Conservation (phyloP, 2,329 filamentous ascomycete genomes). For the Zymoseptoria crescenta region DNA sequence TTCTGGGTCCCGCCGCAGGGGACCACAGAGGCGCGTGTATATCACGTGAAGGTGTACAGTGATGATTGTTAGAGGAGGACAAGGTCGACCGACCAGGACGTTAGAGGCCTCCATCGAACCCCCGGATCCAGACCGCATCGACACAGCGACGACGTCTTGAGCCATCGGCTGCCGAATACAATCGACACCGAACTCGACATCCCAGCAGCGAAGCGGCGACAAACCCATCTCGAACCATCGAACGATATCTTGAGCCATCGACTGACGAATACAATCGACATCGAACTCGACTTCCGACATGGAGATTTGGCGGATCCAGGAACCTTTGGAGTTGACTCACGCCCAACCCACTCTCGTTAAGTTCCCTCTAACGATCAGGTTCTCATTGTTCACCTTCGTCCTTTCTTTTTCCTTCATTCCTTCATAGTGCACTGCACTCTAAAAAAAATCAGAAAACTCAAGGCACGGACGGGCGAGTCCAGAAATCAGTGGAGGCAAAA, state of each 20-base stretch:
- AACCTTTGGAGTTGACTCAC: not conserved
- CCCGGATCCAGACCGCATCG: not conserved
- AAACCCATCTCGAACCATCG: not conserved
- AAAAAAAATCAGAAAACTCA: not conserved
- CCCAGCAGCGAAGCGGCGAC: not conserved
- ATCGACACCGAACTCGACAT: not conserved
- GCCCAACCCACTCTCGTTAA: not conserved
- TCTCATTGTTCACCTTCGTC: not conserved
- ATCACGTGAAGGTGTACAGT: too few relatives aligned
- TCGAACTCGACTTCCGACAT: not conserved
- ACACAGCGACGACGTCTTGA: not conserved
- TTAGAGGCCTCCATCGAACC: not conserved
- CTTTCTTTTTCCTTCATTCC: too few relatives aligned
- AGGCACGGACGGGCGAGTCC: not conserved
- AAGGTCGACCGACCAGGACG: not conserved
- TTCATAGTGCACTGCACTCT: not conserved
- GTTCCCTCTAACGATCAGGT: not conserved
- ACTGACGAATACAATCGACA: not conserved
- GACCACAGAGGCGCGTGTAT: too few relatives aligned
- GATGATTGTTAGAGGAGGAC: too few relatives aligned
- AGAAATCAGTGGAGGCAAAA: not conserved
- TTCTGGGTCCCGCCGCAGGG: too few relatives aligned
- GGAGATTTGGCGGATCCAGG: not conserved
- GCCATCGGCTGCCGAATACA: not conserved
- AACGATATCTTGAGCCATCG: not conserved